Conservation (phyloP, 768 basidiomycete species). For the Leccinum disarticulatum region DNA sequence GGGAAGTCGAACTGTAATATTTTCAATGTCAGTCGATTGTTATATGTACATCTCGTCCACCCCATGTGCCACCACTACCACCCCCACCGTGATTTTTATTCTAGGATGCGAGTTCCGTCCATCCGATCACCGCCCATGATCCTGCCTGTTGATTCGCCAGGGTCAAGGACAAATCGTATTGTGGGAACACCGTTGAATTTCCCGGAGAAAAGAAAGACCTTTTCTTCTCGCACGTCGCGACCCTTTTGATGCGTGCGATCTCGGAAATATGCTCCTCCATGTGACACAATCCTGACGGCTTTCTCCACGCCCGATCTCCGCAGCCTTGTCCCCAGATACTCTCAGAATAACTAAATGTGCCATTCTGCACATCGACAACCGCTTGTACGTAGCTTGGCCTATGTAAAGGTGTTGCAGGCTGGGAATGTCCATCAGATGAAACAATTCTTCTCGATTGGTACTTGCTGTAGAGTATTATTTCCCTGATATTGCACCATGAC, state of each 20-base stretch:
- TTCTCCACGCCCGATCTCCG: conserved; percentile 49
- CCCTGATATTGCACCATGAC: conserved; percentile 44
- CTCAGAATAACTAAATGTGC: conserved; percentile 40
- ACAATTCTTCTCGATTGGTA: conserved; percentile 10
- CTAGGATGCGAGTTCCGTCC: conserved; percentile 26
- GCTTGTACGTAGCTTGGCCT: conserved; percentile 45
- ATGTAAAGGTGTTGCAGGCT: conserved; percentile 44
- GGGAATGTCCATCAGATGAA: conserved; percentile 38
- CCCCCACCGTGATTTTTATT: conserved; percentile 11
- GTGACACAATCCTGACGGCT: conserved; percentile 22
- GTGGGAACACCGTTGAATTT: not conserved
- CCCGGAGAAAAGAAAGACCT: not conserved
- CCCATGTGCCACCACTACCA: not conserved
- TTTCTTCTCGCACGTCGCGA: conserved; percentile 50
- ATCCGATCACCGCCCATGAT: conserved; percentile 54
- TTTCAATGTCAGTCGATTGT: not conserved
- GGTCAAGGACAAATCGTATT: not conserved
- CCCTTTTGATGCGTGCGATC: conserved; percentile 36
- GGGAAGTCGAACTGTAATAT: conserved; percentile 69
- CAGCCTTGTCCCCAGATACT: conserved; percentile 61
- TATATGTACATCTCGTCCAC: conserved; percentile 6
- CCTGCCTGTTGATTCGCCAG: conserved; percentile 41
- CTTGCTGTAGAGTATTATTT: conserved; percentile 41
- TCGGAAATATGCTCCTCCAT: conserved; percentile 14
- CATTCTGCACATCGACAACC: conserved; percentile 35